Evolutionary conservation across 2,329 filamentous ascomycete species (phyloP).

Genomic region (Aspergillus sp.): DNA sequence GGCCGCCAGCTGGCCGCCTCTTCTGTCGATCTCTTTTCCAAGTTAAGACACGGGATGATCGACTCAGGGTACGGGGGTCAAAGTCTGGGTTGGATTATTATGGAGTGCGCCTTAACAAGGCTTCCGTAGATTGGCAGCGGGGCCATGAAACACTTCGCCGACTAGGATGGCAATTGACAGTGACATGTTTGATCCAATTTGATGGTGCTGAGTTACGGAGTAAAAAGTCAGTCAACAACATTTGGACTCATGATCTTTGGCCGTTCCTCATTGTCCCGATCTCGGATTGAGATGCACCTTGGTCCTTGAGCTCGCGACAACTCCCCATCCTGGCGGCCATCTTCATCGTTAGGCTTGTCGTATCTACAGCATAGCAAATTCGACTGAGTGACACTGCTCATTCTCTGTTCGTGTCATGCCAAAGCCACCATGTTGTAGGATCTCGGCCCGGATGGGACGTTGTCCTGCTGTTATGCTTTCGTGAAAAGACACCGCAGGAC

Average conservation of each 20-base stretch:
- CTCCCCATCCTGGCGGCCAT: too few relatives aligned
- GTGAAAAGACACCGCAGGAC: too few relatives aligned
- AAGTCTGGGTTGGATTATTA: neutral
- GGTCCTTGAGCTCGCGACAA: too few relatives aligned
- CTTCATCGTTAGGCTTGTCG: too few relatives aligned
- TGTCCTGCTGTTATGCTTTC: too few relatives aligned
- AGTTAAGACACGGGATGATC: slow-evolving; percentile 2
- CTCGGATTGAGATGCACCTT: neutral
- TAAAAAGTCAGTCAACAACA: neutral
- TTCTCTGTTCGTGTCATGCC: too few relatives aligned
- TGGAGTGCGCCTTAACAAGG: neutral
- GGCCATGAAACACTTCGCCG: neutral
- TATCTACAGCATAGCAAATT: too few relatives aligned
- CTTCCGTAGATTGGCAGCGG: neutral
- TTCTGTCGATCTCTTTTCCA: neutral
- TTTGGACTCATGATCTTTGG: neutral
- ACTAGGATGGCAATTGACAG: neutral
- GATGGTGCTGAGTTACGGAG: neutral
- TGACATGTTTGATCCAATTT: neutral
- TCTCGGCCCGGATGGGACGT: too few relatives aligned
- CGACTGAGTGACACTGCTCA: too few relatives aligned
- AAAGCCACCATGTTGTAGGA: too few relatives aligned
- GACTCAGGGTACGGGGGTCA: neutral
- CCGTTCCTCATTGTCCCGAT: neutral
- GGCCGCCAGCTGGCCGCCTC: neutral